Evolutionary conservation across 108 stramenopile genomes (phyloP), one percentile per base, ranked within the genome.

Genomic region (Nannochloropsis salina): DNA sequence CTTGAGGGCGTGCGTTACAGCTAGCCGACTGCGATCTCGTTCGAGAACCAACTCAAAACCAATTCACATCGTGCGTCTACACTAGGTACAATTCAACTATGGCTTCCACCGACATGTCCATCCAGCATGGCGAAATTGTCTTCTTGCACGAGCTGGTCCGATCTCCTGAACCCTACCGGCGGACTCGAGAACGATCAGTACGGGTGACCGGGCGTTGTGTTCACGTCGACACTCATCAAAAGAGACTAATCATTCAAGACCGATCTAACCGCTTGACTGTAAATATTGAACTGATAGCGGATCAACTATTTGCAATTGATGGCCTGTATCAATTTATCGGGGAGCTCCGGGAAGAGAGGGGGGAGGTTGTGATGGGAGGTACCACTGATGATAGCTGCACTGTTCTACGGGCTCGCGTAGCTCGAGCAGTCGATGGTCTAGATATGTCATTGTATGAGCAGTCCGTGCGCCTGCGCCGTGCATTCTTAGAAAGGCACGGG

Each of bases 401-500:
- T 2, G 20, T 74, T 15, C 2, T 74, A n/a, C 61, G 61, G 61
- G 61, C 61, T 4, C 61, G 61, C 8, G 61, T 74, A n/a, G 61
- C 61, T 6, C 61, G 61, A n/a, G 61, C 61, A n/a, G 61, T 74
- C 20, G 61, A 74, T 74, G 61, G 61, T n/a, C 15, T 74, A n/a
- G 61, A 74, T 6, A 6, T 74, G 6, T 74, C 61, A 6, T 74
- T 74, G 61, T 74, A 74, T 74, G 61, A 74, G 61, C 61, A 74
- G 61, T 74, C 61, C 20, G 61, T 74, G 61, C 61, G 61, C n/a
- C 61, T 74, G n/a, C 61, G 61, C 6, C 61, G 61, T 1, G 61
- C 61, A 6, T 74, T 74, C n/a, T 74, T 74, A n/a, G 61, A 74
- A n/a, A 74, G n/a, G 61, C 61, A 74, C n/a, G n/a, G n/a, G 61